Conservation (phyloP, 1,139 yeast genomes). For the Yamadazyma oceani region DNA sequence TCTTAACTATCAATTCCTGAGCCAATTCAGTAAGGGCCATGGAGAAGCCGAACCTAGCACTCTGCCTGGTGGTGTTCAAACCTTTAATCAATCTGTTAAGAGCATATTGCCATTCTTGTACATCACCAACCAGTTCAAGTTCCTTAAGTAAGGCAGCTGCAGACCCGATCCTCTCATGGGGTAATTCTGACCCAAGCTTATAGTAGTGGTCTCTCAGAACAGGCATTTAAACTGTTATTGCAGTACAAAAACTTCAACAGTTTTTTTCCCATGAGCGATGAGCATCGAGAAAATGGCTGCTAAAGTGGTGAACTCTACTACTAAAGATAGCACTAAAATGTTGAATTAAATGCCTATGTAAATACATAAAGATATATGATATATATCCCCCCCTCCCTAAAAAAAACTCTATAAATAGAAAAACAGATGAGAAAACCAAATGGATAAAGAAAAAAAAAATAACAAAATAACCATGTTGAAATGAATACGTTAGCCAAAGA, state of each 20-base stretch:
- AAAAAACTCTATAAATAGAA: constrained; percentile 4
- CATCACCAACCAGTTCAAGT: constrained; percentile 42
- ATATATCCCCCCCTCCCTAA: background rate
- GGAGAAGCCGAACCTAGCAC: constrained; percentile 86
- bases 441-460: background rate
- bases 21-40: constrained; percentile 81
- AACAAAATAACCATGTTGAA: constrained; percentile 15
- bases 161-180: constrained; percentile 68
- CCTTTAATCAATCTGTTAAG: constrained; percentile 77
- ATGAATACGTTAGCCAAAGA: constrained; percentile 6
- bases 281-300: constrained; percentile 6
- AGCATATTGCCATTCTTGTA: constrained; percentile 80
- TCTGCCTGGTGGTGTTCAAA: constrained; percentile 74
- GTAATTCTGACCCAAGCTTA: constrained; percentile 73
- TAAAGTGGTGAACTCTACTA: too few species aligned
- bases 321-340: constrained; percentile 4
- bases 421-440: background rate
- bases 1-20: constrained; percentile 40
- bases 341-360: constrained; percentile 7
- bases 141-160: constrained; percentile 69
- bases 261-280: constrained; percentile 1
- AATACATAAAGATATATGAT: background rate
- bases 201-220: constrained; percentile 79
- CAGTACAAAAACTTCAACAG: background rate
- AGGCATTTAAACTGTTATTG: constrained; percentile 28